Base-by-base conservation (phyloP, 495 filamentous ascomycete species). In the Echria macrotheca region DNA sequence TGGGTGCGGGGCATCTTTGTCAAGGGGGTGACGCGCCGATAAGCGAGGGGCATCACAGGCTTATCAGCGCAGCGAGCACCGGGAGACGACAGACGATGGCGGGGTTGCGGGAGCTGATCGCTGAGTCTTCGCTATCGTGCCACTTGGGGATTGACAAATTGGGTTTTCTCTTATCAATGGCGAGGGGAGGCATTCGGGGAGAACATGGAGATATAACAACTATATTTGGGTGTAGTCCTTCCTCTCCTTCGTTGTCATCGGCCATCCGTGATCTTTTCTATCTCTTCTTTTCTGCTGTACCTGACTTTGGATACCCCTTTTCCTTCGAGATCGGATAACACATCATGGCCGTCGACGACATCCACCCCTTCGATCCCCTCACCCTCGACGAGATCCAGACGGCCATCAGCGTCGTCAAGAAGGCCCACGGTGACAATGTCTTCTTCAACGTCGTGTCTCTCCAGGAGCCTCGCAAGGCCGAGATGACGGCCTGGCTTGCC, bases 381-480 rank as follows among this genome's bases (percentile, higher is more conserved):
- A 77, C 80, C 12, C 77, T 78, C 0, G 57, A 70, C 4, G 91
- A 97, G 61, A 95, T 97, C 54, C 86, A 89, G 59, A 68, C 76
- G 5, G 82, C 81, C 7, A 85, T 91, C 44, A 63, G 76, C 1
- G 69, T 89, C 29, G 70, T 95, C 47, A 81, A 81, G 32, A 80
- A 84, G 52, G 79, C 84, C 47, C 73, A 95, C 68, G 83, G 79
- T 43, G 60, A 74, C 23, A 59, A 72, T 23, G 75, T 95, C 36
- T 80, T 80, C 61, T 96, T 90, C 79, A 95, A 96, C 72, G 87
- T 89, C 3, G 82, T 96, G 44, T 84, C 87, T n/a, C 69, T 95
- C 8, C 86, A 79, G 40, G 91, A 96, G 72, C 91, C 91, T 12
- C 82, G 81, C 54, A 96, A 96, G 75, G 81, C 75, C 23, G 82